Percentiles rank a stretch among this genome's conserved stretches.
These are phyloP conservation scores for Ensete ventricosum DNA, from an alignment of 176 grass and related monocot species.

Conservation along the genomic window DNA sequence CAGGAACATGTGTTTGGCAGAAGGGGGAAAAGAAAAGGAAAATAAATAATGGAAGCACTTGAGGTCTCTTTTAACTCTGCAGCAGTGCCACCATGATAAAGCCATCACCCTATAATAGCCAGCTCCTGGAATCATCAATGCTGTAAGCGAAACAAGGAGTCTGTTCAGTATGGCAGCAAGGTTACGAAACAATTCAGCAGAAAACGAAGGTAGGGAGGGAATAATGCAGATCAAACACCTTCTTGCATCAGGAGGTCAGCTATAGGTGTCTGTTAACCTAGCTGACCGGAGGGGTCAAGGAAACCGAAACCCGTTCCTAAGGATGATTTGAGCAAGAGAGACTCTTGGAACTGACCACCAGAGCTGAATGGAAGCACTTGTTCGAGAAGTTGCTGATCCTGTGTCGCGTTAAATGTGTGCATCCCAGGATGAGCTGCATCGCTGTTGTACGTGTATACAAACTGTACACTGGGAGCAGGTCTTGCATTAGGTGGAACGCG, in stretches of 20 bases:
- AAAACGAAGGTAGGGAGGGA: too few species aligned
- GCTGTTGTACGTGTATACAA: slow-evolving; percentile 7
- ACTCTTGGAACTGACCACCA: slow-evolving; percentile 25
- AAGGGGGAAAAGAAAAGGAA: too few species aligned
- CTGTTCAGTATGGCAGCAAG: too few species aligned
- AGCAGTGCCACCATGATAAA: too few species aligned
- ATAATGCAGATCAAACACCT: neutral
- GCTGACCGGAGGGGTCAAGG: neutral
- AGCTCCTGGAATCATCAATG: too few species aligned
- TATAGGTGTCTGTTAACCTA: neutral
- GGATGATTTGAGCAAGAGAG: neutral
- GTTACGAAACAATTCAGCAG: too few species aligned
- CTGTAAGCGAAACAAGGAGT: too few species aligned
- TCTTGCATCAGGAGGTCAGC: neutral
- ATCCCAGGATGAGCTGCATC: neutral
- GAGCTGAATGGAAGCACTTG: slow-evolving; percentile 6
- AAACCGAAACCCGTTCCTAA: neutral
- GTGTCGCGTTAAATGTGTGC: neutral
- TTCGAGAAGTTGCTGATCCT: slow-evolving; percentile 10
- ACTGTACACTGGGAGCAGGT: slow-evolving; percentile 15
- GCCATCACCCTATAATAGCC: too few species aligned
- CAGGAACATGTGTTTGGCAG: too few species aligned
- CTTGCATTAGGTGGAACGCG: slow-evolving; percentile 6
- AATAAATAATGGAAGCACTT: too few species aligned
- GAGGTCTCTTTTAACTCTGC: too few species aligned